phyloP scores from a whole-genome alignment of 2,329 filamentous ascomycete species.

The Fusarium beomiforme region DNA sequence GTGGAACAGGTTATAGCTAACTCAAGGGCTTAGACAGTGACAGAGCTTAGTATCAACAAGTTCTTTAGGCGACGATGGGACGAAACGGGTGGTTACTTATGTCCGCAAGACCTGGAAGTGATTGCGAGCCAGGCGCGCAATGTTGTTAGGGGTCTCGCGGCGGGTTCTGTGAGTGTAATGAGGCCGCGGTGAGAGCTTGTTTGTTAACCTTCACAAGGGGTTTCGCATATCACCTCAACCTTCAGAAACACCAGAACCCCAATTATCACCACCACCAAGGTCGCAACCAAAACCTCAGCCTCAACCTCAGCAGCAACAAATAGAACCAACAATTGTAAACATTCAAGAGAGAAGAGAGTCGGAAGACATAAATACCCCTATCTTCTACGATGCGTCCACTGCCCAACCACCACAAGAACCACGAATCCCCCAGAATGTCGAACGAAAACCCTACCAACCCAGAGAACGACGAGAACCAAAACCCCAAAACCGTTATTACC shows the following conservation, averaged over 20 bases:
- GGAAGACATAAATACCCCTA: not conserved
- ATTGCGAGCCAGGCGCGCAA: slow-evolving; percentile 24
- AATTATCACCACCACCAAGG: not conserved
- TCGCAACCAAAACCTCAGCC: not conserved
- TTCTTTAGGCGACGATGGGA: slow-evolving; percentile 40
- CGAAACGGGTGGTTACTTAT: slow-evolving; percentile 31
- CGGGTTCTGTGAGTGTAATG: slow-evolving; percentile 32
- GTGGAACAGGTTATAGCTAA: slow-evolving; percentile 6
- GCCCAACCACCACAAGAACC: not conserved
- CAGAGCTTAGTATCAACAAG: slow-evolving; percentile 36
- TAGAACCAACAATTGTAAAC: not conserved
- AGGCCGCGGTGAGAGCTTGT: not conserved
- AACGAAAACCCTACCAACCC: slow-evolving; percentile 19
- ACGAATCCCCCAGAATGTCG: not conserved
- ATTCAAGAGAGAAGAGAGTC: not conserved
- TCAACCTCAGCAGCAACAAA: not conserved
- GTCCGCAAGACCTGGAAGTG: slow-evolving; percentile 27
- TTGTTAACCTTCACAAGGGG: slow-evolving; percentile 12
- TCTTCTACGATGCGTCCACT: not conserved
- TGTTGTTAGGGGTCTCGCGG: slow-evolving; percentile 36
- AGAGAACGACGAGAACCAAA: slow-evolving; percentile 20
- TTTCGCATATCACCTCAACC: slow-evolving; percentile 1
- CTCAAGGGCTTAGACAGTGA: slow-evolving; percentile 31
- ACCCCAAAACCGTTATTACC: slow-evolving; percentile 25
- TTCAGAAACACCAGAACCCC: not conserved